These are phyloP conservation scores for Eucalyptus melliodora DNA, from an alignment of 345 rosid species.

Conservation along the genomic window DNA sequence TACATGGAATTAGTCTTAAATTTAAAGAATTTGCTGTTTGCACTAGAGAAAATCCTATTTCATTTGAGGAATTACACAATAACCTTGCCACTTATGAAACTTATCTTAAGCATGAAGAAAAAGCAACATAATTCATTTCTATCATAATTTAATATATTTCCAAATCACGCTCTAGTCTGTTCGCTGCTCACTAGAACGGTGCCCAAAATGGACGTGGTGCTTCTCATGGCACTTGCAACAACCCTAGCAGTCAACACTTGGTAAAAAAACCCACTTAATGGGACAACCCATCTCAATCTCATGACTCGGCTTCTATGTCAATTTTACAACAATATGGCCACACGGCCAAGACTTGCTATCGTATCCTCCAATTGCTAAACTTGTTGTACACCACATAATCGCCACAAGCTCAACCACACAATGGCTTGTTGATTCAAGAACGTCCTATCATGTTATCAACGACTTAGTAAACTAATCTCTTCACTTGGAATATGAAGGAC, in stretches of 20 bases:
- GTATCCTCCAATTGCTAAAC: not conserved
- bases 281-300: too few relatives aligned
- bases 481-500: not conserved
- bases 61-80: not conserved
- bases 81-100: not conserved
- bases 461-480: not conserved
- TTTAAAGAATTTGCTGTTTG: not conserved
- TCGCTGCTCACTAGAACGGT: not conserved
- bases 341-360: not conserved
- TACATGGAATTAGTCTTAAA: not conserved
- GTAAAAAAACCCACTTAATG: too few relatives aligned
- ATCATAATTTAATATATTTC: too few relatives aligned
- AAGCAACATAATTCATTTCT: too few relatives aligned
- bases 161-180: not conserved
- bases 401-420: not conserved
- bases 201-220: not conserved
- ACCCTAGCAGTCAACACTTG: not conserved
- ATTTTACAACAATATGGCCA: not conserved
- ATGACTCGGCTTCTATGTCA: not conserved
- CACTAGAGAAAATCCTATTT: not conserved
- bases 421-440: not conserved
- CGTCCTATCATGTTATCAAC: too few relatives aligned
- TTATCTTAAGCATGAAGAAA: not conserved
- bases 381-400: not conserved
- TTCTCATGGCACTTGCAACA: not conserved